phyloP scores from a whole-genome alignment of 2,329 filamentous ascomycete genomes.

The Ascosphaera aggregata region DNA sequence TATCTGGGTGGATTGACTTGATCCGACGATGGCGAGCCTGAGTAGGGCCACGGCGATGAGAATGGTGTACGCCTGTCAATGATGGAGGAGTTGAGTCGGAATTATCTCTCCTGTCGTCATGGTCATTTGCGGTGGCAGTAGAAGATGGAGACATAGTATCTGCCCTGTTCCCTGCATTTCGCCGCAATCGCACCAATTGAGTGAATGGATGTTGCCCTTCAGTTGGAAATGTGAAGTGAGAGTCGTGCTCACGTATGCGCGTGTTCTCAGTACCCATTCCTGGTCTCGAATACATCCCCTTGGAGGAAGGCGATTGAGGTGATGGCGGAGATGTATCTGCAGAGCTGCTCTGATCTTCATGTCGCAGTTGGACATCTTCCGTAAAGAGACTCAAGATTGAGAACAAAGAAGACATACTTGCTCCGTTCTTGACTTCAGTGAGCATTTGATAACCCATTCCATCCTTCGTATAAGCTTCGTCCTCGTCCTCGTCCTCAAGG shows the following conservation, averaged over 20 bases:
- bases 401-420: constrained; percentile 95
- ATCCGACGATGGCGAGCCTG: constrained; percentile 18
- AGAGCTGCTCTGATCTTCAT: constrained; percentile 12
- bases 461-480: constrained; percentile 35
- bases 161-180: too few relatives aligned
- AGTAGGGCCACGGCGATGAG: constrained; percentile 11
- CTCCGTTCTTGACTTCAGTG: constrained; percentile 92
- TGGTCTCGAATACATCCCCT: neutral
- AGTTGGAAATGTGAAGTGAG: neutral
- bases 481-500: constrained; percentile 34
- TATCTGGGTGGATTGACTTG: constrained; percentile 81
- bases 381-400: constrained; percentile 88
- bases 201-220: too few relatives aligned
- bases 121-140: neutral
- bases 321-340: neutral
- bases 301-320: neutral
- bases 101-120: neutral
- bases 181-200: neutral
- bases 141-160: neutral
- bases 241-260: neutral
- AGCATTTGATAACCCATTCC: constrained; percentile 82
- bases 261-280: neutral
- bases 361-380: constrained; percentile 64
- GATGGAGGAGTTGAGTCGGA: neutral
- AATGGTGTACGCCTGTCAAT: constrained; percentile 10